A percentile compares a stretch with the other conserved stretches of the same genome.
phyloP scores from a whole-genome alignment of 2,329 filamentous ascomycete species.

The Nemania serpens region DNA sequence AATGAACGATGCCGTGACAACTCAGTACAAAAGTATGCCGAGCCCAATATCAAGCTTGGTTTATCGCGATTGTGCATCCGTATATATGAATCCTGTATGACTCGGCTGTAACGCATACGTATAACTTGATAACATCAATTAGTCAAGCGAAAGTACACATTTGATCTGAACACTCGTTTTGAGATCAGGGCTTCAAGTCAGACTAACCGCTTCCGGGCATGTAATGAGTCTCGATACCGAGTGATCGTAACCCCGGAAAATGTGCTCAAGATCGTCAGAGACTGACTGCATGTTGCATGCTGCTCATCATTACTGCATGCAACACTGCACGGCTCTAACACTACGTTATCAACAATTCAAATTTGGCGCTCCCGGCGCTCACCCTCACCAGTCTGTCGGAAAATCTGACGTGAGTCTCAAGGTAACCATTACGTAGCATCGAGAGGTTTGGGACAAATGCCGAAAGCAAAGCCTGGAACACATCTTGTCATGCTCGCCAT shows the following conservation, averaged over 20 bases:
- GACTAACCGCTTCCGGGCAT: neutral
- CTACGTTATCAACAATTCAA: neutral
- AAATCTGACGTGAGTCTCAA: neutral
- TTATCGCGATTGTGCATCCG: neutral
- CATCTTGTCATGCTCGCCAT: neutral
- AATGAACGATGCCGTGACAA: neutral
- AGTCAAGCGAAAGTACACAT: neutral
- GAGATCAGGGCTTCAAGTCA: neutral
- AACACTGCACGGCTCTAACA: neutral
- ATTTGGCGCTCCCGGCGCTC: neutral
- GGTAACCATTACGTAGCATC: neutral
- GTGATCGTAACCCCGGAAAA: neutral
- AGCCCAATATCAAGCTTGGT: neutral
- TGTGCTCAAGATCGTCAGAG: neutral
- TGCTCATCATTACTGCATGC: neutral
- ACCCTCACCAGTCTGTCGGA: neutral
- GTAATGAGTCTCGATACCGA: neutral
- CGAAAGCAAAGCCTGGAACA: neutral
- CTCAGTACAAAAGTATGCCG: too few relatives aligned
- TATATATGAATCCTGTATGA: neutral
- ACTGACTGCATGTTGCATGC: neutral
- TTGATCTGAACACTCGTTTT: neutral
- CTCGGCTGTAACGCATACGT: neutral
- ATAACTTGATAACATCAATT: neutral
- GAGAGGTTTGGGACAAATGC: neutral